Conservation (phyloP, 345 rosid species). For the Eutrema japonicum region DNA sequence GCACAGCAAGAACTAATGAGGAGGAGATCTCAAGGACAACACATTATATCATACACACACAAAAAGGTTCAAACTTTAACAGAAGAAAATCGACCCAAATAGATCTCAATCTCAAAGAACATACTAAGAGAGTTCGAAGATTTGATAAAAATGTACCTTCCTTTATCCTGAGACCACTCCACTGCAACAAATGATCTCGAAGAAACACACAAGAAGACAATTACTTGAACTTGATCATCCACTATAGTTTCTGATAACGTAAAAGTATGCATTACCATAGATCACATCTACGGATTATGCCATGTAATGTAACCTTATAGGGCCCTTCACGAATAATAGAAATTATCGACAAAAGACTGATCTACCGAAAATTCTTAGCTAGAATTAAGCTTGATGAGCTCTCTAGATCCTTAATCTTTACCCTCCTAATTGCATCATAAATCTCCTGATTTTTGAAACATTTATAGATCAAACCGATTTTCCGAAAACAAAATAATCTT, state of each 20-base stretch:
- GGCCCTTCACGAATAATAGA: too few species aligned
- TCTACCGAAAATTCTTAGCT: neutral
- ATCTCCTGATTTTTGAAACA: neutral
- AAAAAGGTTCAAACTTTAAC: neutral
- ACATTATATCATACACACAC: neutral
- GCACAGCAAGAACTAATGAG: slow-evolving; percentile 7
- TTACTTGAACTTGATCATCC: slow-evolving; percentile 5
- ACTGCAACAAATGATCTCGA: slow-evolving; percentile 16
- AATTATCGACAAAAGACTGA: neutral
- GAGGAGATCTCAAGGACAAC: neutral
- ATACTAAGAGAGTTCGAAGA: slow-evolving; percentile 12
- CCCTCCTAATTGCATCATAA: neutral
- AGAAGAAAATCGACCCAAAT: neutral
- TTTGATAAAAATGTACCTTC: slow-evolving; percentile 17
- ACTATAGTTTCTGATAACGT: neutral
- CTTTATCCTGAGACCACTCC: neutral
- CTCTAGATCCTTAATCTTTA: slow-evolving; percentile 5
- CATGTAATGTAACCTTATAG: slow-evolving; percentile 10
- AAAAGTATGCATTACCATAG: slow-evolving; percentile 4
- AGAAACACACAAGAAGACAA: neutral
- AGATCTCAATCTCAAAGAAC: neutral
- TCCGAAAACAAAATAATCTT: neutral
- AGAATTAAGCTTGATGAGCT: neutral
- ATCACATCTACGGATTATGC: neutral
- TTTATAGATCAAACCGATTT: neutral